Evolutionary conservation across 257 asterid species (phyloP), one percentile per base, ranked within the genome.

Genomic region (Avicennia marina): DNA sequence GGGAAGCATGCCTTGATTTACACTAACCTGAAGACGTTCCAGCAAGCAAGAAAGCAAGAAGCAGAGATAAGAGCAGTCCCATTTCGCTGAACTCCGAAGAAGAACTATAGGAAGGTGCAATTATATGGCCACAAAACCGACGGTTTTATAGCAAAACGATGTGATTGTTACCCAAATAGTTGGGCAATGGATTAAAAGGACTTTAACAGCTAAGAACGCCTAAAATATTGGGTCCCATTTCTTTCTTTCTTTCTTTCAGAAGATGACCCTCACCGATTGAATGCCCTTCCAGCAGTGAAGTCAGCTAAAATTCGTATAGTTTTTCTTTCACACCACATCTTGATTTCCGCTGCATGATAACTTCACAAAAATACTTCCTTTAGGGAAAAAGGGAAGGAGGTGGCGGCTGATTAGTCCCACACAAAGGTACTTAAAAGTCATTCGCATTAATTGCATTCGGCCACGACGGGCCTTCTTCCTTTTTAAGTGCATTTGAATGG

Each of bases 191-290:
- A 29, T 29, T 29, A n/a, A n/a, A n/a, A n/a, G n/a, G n/a, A n/a
- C n/a, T n/a, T n/a, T n/a, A n/a, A n/a, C n/a, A n/a, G n/a, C n/a
- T n/a, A n/a, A 36, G 2, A 36, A 11, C 41, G 66, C 34, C 68
- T 44, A 43, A 62, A 54, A 54, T n/a, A n/a, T 39, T 22, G 70
- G 73, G 79, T 33, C 77, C 79, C 74, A 51, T 70, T 26, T 49
- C 70, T 41, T 70, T 59, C 19, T 70, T 26, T 49, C 70, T 41
- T 70, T 59, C 19, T 38, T 66, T 52, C 10, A 7, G 58, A 66
- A 40, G 50, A n/a, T 11, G 48, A 63, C 62, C 18, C 39, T 50
- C 41, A 36, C 13, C 13, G 33, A 58, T 63, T 51, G 41, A 62
- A 22, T 31, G 56, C 36, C 39, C 65, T 25, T 58, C 50, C 18